phyloP scores from a whole-genome alignment of 495 filamentous ascomycete species.

The Penicillium longicatenatum region DNA sequence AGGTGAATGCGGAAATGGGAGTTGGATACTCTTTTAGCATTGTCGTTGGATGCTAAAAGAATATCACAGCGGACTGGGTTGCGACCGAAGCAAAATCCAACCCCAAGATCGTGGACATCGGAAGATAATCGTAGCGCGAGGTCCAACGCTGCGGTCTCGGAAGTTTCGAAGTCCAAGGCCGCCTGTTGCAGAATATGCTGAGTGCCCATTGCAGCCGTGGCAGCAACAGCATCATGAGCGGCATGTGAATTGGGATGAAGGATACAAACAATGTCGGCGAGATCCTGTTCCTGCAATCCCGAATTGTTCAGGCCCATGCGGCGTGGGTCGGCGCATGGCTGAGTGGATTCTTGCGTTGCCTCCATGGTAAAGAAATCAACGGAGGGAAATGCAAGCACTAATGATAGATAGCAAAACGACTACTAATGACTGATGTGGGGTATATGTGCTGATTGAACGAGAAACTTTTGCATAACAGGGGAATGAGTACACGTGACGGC shows the following conservation, averaged over 20 bases:
- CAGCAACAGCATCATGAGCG: slow-evolving; percentile 67
- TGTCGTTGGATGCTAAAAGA: slow-evolving; percentile 53
- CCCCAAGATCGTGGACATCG: slow-evolving; percentile 57
- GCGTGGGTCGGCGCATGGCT: slow-evolving; percentile 78
- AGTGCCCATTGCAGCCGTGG: slow-evolving; percentile 40
- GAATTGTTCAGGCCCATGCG: slow-evolving; percentile 75
- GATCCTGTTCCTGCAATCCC: slow-evolving; percentile 75
- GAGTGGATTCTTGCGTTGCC: slow-evolving; percentile 71
- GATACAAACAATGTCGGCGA: slow-evolving; percentile 86
- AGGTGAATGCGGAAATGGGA: slow-evolving; percentile 89
- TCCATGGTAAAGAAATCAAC: slow-evolving; percentile 33
- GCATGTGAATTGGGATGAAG: slow-evolving; percentile 75
- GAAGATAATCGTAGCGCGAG: slow-evolving; percentile 82
- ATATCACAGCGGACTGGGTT: slow-evolving; percentile 73
- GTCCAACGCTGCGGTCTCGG: slow-evolving; percentile 56
- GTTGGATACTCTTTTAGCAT: slow-evolving; percentile 74
- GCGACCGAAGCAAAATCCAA: slow-evolving; percentile 86
- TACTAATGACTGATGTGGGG: slow-evolving; percentile 25
- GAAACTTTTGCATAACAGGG: slow-evolving; percentile 25
- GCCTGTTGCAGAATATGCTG: slow-evolving; percentile 61
- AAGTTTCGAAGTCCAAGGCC: slow-evolving; percentile 36
- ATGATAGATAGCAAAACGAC: slow-evolving; percentile 18
- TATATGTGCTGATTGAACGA: slow-evolving; percentile 26
- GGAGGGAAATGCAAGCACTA: slow-evolving; percentile 19
- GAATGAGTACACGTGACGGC: slow-evolving; percentile 18